Base-by-base conservation (phyloP, 148 eudicot genomes). In the Cornus kousa region DNA sequence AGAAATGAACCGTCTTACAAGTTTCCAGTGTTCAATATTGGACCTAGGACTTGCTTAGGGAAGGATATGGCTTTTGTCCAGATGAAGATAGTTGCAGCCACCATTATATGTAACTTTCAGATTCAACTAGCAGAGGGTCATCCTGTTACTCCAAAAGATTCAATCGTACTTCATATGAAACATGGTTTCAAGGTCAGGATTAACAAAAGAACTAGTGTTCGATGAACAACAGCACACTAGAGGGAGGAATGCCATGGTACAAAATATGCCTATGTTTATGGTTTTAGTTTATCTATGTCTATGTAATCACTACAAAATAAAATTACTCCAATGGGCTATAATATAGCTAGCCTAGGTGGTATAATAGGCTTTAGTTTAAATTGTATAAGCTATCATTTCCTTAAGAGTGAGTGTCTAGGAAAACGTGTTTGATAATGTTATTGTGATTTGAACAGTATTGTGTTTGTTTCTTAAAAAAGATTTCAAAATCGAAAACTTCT, bases 1-100 rank as follows among this genome's bases (percentile, higher is more conserved):
- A 87, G 79, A 57, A 67, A 76, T 2, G 87, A 72, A 72, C 85
- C 89, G 3, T 77, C 89, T 67, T 77, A 68, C 68, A 87, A 79
- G 82, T 87, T 87, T 59, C n/a, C 79, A 4, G 74, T 82, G 1
- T 87, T 87, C 70, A 77, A 81, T 23, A 82, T 83, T 0, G 87
- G 89, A 23, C 89, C 83, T 0, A 65, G 89, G 81, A 80, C 59
- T n/a, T 87, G 87, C 46, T 37, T 82, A 23, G 87, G 89, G 6
- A 87, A 80, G 79, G 87, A 87, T 3, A 67, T 87, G 83, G 53
- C 85, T n/a, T 80, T 81, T 43, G n/a, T 71, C 0, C 79, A 83
- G 69, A 74, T 86, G 80, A 83, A 86, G 59, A 72, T 74, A 2
- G 81, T 77, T 64, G 81, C 86, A 28, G 83, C 83, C 9, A 75